Conservation (phyloP, 768 basidiomycete genomes). For the Cyclocybe cylindracea region DNA sequence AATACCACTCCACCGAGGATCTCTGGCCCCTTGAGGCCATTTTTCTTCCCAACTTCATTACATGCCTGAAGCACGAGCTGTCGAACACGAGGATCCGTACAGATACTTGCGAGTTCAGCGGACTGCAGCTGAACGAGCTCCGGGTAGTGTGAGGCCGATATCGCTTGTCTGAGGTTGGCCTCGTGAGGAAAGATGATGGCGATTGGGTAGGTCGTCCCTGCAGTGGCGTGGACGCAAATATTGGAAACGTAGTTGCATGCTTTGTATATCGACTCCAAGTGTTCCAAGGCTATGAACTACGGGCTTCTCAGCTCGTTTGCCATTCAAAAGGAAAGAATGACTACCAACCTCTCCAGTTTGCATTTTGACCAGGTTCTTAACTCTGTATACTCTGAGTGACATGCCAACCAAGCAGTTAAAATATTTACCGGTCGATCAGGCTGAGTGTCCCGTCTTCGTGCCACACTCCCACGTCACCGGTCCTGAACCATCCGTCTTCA, state of each 20-base stretch:
- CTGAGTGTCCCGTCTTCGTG: slow-evolving; percentile 83
- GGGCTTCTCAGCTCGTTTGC: not conserved
- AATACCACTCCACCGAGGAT: slow-evolving; percentile 76
- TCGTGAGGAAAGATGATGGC: slow-evolving; percentile 86
- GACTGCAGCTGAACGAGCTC: slow-evolving; percentile 8
- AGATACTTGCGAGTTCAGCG: slow-evolving; percentile 10
- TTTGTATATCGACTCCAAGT: slow-evolving; percentile 87
- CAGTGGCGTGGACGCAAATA: slow-evolving; percentile 78
- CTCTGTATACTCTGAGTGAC: slow-evolving; percentile 15
- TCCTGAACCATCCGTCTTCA: slow-evolving; percentile 85
- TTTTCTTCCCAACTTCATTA: slow-evolving; percentile 80
- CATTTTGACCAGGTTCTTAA: slow-evolving; percentile 89
- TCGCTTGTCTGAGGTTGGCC: slow-evolving; percentile 58
- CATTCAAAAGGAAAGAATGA: not conserved
- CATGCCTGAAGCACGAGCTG: slow-evolving; percentile 72
- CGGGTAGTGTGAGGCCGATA: slow-evolving; percentile 25
- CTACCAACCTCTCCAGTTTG: slow-evolving; percentile 65
- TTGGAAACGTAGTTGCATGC: slow-evolving; percentile 76
- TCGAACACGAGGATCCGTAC: slow-evolving; percentile 16
- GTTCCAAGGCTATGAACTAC: slow-evolving; percentile 89
- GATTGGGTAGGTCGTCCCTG: slow-evolving; percentile 78
- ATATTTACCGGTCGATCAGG: slow-evolving; percentile 71
- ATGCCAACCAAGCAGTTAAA: not conserved
- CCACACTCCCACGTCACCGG: slow-evolving; percentile 90
- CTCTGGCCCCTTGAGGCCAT: slow-evolving; percentile 79